phyloP scores from a whole-genome alignment of 2,329 filamentous ascomycete genomes.

The Torrubiellomyces zombiae region DNA sequence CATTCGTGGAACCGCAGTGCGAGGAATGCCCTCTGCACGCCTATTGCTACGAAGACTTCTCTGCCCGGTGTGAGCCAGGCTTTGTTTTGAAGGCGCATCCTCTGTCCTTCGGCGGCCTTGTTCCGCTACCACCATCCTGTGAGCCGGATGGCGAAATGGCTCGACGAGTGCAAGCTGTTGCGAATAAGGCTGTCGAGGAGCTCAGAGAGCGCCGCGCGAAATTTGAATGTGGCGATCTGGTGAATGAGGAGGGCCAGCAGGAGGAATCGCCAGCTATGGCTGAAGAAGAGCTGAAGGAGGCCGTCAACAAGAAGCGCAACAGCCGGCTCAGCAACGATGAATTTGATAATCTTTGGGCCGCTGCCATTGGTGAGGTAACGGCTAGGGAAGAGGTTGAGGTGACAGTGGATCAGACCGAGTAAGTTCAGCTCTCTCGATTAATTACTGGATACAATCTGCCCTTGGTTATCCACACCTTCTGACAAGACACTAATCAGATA shows the following conservation, averaged over 20 bases:
- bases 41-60: conserved; percentile 65
- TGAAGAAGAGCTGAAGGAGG: conserved; percentile 62
- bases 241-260: conserved; percentile 41
- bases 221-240: conserved; percentile 71
- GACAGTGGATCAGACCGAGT: conserved; percentile 27
- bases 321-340: conserved; percentile 75
- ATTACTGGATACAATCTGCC: not conserved
- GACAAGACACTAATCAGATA: conserved; percentile 75
- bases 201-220: conserved; percentile 72
- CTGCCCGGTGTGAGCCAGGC: conserved; percentile 67
- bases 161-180: conserved; percentile 69
- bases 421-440: conserved; percentile 23
- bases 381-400: conserved; percentile 41
- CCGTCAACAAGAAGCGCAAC: conserved; percentile 57
- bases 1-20: conserved; percentile 61
- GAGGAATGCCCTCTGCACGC: conserved; percentile 85
- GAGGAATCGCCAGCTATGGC: conserved; percentile 40
- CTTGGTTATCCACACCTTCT: conserved; percentile 21
- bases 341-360: conserved; percentile 76
- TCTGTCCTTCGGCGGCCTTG: conserved; percentile 58
- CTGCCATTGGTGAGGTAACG: conserved; percentile 57
- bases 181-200: conserved; percentile 74
- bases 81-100: conserved; percentile 79
- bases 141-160: conserved; percentile 91
- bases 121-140: conserved; percentile 80